Conservation (phyloP, 2,329 filamentous ascomycete species). For the Neurospora crassa region DNA sequence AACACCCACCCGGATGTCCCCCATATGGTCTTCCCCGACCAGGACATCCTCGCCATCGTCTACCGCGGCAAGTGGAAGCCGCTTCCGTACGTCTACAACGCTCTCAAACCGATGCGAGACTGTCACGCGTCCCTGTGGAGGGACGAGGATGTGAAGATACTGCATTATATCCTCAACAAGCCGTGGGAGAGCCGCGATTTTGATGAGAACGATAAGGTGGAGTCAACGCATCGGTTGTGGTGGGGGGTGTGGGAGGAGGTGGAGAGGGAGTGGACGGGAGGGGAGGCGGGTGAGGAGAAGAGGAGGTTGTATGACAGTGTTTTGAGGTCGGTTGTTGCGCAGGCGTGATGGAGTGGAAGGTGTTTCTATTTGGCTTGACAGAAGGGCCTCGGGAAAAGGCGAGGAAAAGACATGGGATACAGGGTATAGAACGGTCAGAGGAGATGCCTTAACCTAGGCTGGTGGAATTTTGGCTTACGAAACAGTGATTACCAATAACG, state of each 20-base stretch:
- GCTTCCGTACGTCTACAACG: constrained; percentile 10
- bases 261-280: constrained; percentile 17
- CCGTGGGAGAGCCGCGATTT: constrained; percentile 16
- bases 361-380: background rate
- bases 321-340: constrained; percentile 24
- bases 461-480: background rate
- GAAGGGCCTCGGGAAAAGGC: background rate
- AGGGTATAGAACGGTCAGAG: background rate
- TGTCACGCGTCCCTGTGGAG: constrained; percentile 8
- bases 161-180: constrained; percentile 10
- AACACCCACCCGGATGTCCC: constrained; percentile 10
- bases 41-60: constrained; percentile 10
- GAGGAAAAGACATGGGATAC: background rate
- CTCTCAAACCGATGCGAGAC: constrained; percentile 10
- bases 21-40: constrained; percentile 8
- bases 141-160: constrained; percentile 9
- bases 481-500: background rate
- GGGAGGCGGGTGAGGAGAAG: constrained; percentile 16
- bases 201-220: constrained; percentile 5
- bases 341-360: constrained; percentile 15
- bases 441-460: background rate
- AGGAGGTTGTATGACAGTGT: constrained; percentile 22
- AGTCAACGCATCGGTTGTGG: constrained; percentile 24
- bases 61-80: constrained; percentile 10
- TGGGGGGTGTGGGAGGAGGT: constrained; percentile 20